phyloP scores from a whole-genome alignment of 345 rosid species.

The Hibiscus syriacus region DNA sequence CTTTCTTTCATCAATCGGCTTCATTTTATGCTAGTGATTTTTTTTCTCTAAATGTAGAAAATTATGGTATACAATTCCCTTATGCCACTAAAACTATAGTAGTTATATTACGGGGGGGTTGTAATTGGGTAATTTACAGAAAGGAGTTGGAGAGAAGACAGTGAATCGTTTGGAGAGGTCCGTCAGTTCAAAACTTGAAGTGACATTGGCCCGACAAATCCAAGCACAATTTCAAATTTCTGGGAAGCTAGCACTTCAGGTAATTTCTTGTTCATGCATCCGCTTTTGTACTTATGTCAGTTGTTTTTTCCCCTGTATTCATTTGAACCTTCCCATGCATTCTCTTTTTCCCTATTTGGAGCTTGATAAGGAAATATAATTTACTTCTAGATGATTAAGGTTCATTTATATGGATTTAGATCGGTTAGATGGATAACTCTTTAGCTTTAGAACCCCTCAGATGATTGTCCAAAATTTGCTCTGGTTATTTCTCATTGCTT shows the following conservation, averaged over 20 bases:
- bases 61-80: background rate
- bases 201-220: slow-evolving; percentile 57
- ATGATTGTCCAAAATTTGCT: background rate
- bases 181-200: slow-evolving; percentile 54
- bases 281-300: background rate
- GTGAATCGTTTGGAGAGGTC: slow-evolving; percentile 60
- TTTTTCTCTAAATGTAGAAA: background rate
- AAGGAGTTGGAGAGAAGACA: slow-evolving; percentile 66
- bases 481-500: background rate
- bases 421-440: too few species aligned
- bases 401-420: background rate
- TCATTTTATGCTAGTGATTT: background rate
- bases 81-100: background rate
- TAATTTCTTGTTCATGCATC: slow-evolving; percentile 6
- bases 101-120: background rate
- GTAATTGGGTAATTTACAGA: slow-evolving; percentile 35
- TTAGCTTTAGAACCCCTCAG: background rate
- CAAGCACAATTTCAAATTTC: slow-evolving; percentile 69
- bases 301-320: background rate
- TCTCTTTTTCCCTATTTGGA: background rate
- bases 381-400: background rate
- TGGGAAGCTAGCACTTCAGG: slow-evolving; percentile 81
- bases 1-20: background rate
- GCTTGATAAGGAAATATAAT: background rate
- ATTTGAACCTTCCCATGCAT: background rate